Evolutionary conservation across 805 yeast genomes (phyloP).

Genomic region (Metschnikowia bowlesiae): DNA sequence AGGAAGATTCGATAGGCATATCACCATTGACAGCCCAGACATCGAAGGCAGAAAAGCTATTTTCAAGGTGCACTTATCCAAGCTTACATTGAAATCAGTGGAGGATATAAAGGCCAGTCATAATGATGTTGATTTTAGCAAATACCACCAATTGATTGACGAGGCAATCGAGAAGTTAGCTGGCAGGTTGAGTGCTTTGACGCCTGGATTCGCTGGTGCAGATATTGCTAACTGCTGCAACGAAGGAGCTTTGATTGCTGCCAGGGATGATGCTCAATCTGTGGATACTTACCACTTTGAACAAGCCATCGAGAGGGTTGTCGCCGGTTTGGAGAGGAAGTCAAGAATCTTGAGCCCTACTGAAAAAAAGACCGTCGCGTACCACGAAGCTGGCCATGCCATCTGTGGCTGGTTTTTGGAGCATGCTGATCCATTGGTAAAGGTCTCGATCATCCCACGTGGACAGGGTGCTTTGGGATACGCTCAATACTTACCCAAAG

Average conservation of each 20-base stretch:
- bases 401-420: slow-evolving; percentile 95
- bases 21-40: slow-evolving; percentile 88
- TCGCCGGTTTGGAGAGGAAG: slow-evolving; percentile 93
- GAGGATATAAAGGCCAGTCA: slow-evolving; percentile 34
- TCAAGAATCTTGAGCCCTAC: slow-evolving; percentile 76
- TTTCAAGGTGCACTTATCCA: slow-evolving; percentile 77
- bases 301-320: slow-evolving; percentile 93
- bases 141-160: slow-evolving; percentile 35
- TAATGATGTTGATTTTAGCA: slow-evolving; percentile 36
- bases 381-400: slow-evolving; percentile 99
- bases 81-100: slow-evolving; percentile 51
- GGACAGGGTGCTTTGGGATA: slow-evolving; percentile 97
- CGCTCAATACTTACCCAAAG: slow-evolving; percentile 96
- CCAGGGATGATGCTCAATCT: slow-evolving; percentile 67
- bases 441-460: slow-evolving; percentile 94
- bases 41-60: slow-evolving; percentile 92
- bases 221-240: slow-evolving; percentile 96
- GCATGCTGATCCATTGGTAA: slow-evolving; percentile 87
- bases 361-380: slow-evolving; percentile 89
- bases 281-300: slow-evolving; percentile 84
- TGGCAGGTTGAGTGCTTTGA: slow-evolving; percentile 88
- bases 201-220: slow-evolving; percentile 98
- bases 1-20: slow-evolving; percentile 95
- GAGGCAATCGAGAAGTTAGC: slow-evolving; percentile 45
- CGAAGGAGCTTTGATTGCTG: slow-evolving; percentile 96